Base-by-base conservation (phyloP, 2,329 filamentous ascomycete genomes). In the Aspergillus pseudoviridinutans region DNA sequence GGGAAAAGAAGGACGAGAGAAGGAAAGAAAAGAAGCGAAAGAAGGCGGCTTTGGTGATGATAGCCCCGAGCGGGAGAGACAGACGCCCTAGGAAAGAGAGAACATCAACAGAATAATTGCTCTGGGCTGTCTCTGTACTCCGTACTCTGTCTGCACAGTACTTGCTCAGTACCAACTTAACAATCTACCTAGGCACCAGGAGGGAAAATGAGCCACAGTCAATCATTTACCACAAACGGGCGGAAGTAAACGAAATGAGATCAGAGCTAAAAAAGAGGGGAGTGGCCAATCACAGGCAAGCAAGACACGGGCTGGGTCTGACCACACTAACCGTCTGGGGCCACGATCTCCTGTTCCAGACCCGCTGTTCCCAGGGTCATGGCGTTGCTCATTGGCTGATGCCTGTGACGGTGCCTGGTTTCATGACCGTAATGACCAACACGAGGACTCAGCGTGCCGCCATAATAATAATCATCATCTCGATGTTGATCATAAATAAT, bases 401-500 rank as follows among this genome's bases (percentile, higher is more conserved):
- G 1, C 3, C 20, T 27, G 55, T 52, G 59, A 64, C 58, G 35
- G 67, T 69, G 51, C 67, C 67, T 69, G 67, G 67, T 66, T 61
- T 60, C 49, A 17, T 53, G 44, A 61, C 61, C 35, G 65, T 68
- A 59, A 56, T 42, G 3, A 52, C 42, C 27, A 32, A 60, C 61
- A 58, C 54, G 57, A 62, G 53, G 53, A 6, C 32, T 17, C 32
- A 35, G 14, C 24, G 44, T 27, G 44, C 44, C 44, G 22, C 42
- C 20, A 22, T 24, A 3, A 25, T 20, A 25, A 25, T 25, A 22
- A 22, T 22, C 1, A n/a, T n/a, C 9, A 29, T 29, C 10, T 29
- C 10, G 25, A 29, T 12, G 28, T 29, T 29, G 10, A 12, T 29
- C 28, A 29, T 29, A 12, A 12, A 12, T 29, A 8, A 29, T 29